These are phyloP conservation scores for Ceratobasidium sp. DNA, from an alignment of 1,284 basidiomycete genomes.

Conservation along the genomic window DNA sequence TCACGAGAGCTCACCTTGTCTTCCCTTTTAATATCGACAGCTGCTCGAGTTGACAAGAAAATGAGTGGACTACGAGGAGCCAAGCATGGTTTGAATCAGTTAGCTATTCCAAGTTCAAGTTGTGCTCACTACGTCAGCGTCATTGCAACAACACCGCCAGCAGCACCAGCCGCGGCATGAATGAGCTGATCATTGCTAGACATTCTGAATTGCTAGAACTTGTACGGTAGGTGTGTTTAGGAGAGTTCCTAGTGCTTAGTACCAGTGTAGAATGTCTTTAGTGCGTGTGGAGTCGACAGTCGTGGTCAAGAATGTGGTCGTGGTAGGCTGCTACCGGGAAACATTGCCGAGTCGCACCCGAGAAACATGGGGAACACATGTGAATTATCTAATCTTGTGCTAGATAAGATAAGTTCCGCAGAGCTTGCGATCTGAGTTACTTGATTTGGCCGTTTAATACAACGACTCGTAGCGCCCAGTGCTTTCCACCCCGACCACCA, in stretches of 20 bases:
- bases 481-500: background rate
- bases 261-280: background rate
- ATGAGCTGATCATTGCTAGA: conserved; percentile 82
- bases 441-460: background rate
- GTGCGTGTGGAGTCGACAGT: background rate
- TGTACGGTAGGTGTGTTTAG: conserved; percentile 18
- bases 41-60: conserved; percentile 91
- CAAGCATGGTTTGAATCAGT: conserved; percentile 42
- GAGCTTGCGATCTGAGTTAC: background rate
- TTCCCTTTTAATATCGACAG: conserved; percentile 86
- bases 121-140: conserved; percentile 77
- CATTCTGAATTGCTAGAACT: conserved; percentile 48
- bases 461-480: background rate
- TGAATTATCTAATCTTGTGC: background rate
- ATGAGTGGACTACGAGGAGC: conserved; percentile 78
- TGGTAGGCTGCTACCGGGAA: conserved; percentile 13
- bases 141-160: conserved; percentile 93
- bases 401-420: conserved; percentile 37
- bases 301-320: conserved; percentile 6
- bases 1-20: conserved; percentile 63
- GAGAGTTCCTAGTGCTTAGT: too few species aligned
- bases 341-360: conserved; percentile 13
- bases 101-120: background rate
- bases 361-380: conserved; percentile 30
- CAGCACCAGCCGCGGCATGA: conserved; percentile 89